Base-by-base conservation (phyloP, 164 flowering plant genomes). In the Aristolochia californica region DNA sequence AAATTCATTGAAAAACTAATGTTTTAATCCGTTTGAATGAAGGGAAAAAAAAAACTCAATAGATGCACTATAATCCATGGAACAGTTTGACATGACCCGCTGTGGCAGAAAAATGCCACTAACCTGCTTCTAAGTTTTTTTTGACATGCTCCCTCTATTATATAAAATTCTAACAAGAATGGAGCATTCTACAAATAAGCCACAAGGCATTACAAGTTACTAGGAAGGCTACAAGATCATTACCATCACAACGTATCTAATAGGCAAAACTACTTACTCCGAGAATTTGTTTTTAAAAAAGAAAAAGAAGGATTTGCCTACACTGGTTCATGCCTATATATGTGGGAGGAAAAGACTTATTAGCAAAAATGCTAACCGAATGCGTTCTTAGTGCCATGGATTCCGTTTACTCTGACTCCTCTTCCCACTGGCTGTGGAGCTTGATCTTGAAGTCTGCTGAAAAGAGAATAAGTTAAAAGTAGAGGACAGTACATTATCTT, bases 351-450 rank as follows among this genome's bases (percentile, higher is more conserved):
- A n/a, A n/a, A 17, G 25, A 22, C 28, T 23, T 2, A 50, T 47
- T 14, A 22, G 22, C 30, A 21, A 21, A 34, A 22, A 20, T 18
- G 40, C 45, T 43, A 2, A 10, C 1, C 12, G 8, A 21, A 43
- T 43, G 12, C 57, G 14, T 7, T 16, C 50, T n/a, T 66, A 84
- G n/a, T 80, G 74, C 91, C 95, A 89, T 26, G 97, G 97, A 57
- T 85, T 88, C 71, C 74, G 87, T 44, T 62, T 58, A 38, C 53
- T 56, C 65, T 64, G 70, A 21, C 66, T 73, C 66, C 72, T 69
- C 62, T 81, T 82, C 38, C 75, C 58, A 70, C 69, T 70, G 8
- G 74, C 40, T 22, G 75, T 23, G 9, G 78, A 58, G 61, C 77
- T 77, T 47, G 82, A 5, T 72, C 79, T 69, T 45, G 70, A 51